Percentiles rank a stretch among this genome's conserved stretches.
Evolutionary conservation across 331 rosid species (phyloP).

Genomic region (Malus hybrid): DNA sequence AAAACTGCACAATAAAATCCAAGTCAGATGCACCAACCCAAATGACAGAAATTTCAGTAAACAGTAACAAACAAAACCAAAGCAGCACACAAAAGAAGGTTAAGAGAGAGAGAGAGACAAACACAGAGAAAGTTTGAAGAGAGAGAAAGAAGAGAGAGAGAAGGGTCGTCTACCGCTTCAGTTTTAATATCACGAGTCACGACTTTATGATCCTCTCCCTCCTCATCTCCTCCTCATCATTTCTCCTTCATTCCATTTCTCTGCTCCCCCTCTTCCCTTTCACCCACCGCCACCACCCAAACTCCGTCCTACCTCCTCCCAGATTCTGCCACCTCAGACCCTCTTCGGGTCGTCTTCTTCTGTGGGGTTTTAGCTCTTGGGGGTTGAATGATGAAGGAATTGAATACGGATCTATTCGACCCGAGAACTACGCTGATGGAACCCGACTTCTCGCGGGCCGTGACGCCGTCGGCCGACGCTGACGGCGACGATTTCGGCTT

Average conservation of each 20-base stretch:
- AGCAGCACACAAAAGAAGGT: background rate
- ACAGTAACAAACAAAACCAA: background rate
- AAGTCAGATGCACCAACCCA: background rate
- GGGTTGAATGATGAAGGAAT: slow-evolving; percentile 40
- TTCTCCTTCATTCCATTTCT: background rate
- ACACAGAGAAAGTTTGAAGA: background rate
- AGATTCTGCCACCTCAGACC: background rate
- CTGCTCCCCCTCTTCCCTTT: background rate
- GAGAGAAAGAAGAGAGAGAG: background rate
- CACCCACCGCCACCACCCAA: background rate
- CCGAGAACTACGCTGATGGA: slow-evolving; percentile 59
- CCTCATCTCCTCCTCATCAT: background rate
- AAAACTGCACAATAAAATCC: background rate
- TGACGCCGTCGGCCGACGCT: slow-evolving; percentile 49
- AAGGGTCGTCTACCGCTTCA: background rate
- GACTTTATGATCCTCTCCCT: background rate
- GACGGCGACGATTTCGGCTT: slow-evolving; percentile 59
- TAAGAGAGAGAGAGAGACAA: too few species aligned
- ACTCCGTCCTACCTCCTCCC: background rate
- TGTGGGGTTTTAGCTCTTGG: background rate
- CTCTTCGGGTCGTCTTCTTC: background rate
- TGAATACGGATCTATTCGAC: slow-evolving; percentile 75
- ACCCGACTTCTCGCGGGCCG: slow-evolving; percentile 43
- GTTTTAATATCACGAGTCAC: background rate
- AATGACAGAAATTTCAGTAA: background rate